Conservation (phyloP, 441 rosid species). For the Brassica hybrid region DNA sequence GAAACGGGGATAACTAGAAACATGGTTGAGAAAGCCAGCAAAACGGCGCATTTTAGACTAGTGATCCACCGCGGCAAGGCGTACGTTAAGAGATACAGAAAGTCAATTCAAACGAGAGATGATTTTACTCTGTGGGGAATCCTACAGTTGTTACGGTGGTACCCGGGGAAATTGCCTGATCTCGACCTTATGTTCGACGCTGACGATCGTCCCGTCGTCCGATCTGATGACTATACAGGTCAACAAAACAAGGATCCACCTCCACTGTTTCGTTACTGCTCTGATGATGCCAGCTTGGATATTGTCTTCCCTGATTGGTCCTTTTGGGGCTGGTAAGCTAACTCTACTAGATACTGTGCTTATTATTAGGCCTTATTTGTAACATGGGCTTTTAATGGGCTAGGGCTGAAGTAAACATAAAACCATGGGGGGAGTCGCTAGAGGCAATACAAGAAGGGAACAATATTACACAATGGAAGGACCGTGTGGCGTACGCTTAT, state of each 20-base stretch:
- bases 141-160: conserved; percentile 63
- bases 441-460: conserved; percentile 52
- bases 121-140: conserved; percentile 65
- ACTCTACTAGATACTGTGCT: conserved; percentile 5
- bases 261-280: conserved; percentile 58
- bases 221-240: conserved; percentile 22
- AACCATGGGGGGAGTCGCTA: conserved; percentile 50
- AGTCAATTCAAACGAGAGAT: conserved; percentile 53
- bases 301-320: conserved; percentile 73
- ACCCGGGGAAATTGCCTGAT: conserved; percentile 60
- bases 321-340: conserved; percentile 68
- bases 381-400: conserved; percentile 23
- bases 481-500: conserved; percentile 58
- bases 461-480: conserved; percentile 47
- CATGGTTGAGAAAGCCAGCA: conserved; percentile 50
- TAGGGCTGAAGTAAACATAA: conserved; percentile 58
- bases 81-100: conserved; percentile 55
- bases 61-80: conserved; percentile 53
- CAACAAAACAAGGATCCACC: conserved; percentile 41
- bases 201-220: conserved; percentile 51
- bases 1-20: conserved; percentile 51
- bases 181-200: conserved; percentile 63
- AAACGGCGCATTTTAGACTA: conserved; percentile 54
- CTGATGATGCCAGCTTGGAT: conserved; percentile 47
- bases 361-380: not conserved